A percentile compares a stretch with the other conserved stretches of the same genome.
Conservation (phyloP, 805 yeast genomes). For the Pichia californica region DNA sequence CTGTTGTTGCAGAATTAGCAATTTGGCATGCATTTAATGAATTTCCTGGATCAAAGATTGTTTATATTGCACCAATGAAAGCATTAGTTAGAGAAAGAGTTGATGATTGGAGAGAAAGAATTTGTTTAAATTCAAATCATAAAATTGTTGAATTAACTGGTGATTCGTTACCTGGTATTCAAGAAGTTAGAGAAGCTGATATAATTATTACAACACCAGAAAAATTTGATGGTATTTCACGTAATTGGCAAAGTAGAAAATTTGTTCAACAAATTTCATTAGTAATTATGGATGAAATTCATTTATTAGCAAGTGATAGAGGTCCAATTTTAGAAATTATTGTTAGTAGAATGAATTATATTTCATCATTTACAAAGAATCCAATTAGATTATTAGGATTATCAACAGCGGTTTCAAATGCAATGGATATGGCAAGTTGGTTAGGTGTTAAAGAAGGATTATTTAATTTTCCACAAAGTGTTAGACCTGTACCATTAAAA, state of each 20-base stretch:
- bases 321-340: slow-evolving; percentile 86
- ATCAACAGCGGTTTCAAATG: slow-evolving; percentile 84
- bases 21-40: slow-evolving; percentile 93
- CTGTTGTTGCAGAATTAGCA: slow-evolving; percentile 94
- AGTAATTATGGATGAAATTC: slow-evolving; percentile 82
- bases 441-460: slow-evolving; percentile 66
- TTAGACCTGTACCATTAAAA: slow-evolving; percentile 78
- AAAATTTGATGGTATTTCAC: slow-evolving; percentile 81
- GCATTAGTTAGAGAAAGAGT: slow-evolving; percentile 81
- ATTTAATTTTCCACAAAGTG: slow-evolving; percentile 75
- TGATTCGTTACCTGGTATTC: slow-evolving; percentile 69
- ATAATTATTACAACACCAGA: slow-evolving; percentile 81
- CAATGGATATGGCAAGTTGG: slow-evolving; percentile 84
- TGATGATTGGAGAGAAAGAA: slow-evolving; percentile 65
- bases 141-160: slow-evolving; percentile 75
- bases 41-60: slow-evolving; percentile 73
- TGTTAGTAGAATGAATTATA: slow-evolving; percentile 79
- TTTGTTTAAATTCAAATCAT: slow-evolving; percentile 39
- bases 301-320: slow-evolving; percentile 75
- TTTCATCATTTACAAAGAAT: slow-evolving; percentile 51
- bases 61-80: slow-evolving; percentile 86
- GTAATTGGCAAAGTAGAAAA: slow-evolving; percentile 76
- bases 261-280: slow-evolving; percentile 71
- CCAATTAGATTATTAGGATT: slow-evolving; percentile 66
- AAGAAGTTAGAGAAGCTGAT: slow-evolving; percentile 60